Percentiles rank a stretch among this genome's conserved stretches.
These are phyloP conservation scores for Phytophthora idaei DNA, from an alignment of 352 stramenopile species.

Conservation along the genomic window DNA sequence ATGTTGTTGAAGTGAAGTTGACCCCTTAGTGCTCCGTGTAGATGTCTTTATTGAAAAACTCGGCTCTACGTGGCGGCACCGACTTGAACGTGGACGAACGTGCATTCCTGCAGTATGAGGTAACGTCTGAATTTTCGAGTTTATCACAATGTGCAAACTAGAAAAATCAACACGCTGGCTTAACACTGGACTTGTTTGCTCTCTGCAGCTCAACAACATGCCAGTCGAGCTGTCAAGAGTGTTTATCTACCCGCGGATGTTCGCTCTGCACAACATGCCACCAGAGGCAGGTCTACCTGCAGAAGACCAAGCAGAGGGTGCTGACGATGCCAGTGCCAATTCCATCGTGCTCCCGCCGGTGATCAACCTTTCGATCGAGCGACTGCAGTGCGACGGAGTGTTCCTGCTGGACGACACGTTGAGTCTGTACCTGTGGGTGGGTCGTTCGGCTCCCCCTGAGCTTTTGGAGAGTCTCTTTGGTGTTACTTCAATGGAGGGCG, in stretches of 20 bases:
- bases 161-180: slow-evolving; percentile 6
- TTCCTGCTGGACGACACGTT: slow-evolving; percentile 98
- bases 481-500: slow-evolving; percentile 92
- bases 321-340: slow-evolving; percentile 38
- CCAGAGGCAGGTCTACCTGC: slow-evolving; percentile 83
- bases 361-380: slow-evolving; percentile 95
- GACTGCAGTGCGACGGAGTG: slow-evolving; percentile 93
- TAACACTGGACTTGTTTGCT: slow-evolving; percentile 15
- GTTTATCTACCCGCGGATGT: slow-evolving; percentile 98
- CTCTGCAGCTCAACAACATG: slow-evolving; percentile 93
- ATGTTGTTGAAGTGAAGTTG: slow-evolving; percentile 8
- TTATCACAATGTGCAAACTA: not conserved
- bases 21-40: slow-evolving; percentile 37
- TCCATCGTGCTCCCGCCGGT: slow-evolving; percentile 87
- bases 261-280: slow-evolving; percentile 94
- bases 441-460: slow-evolving; percentile 83
- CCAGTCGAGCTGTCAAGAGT: slow-evolving; percentile 87
- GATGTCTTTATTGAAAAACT: slow-evolving; percentile 98
- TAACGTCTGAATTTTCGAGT: slow-evolving; percentile 24
- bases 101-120: slow-evolving; percentile 91
- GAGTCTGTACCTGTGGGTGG: slow-evolving; percentile 97
- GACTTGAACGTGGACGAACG: slow-evolving; percentile 97
- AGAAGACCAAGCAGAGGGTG: slow-evolving; percentile 47
- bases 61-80: slow-evolving; percentile 95
- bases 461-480: slow-evolving; percentile 95